Evolutionary conservation across 2,329 filamentous ascomycete species (phyloP).

Genomic region (Ophiostoma ulmi): DNA sequence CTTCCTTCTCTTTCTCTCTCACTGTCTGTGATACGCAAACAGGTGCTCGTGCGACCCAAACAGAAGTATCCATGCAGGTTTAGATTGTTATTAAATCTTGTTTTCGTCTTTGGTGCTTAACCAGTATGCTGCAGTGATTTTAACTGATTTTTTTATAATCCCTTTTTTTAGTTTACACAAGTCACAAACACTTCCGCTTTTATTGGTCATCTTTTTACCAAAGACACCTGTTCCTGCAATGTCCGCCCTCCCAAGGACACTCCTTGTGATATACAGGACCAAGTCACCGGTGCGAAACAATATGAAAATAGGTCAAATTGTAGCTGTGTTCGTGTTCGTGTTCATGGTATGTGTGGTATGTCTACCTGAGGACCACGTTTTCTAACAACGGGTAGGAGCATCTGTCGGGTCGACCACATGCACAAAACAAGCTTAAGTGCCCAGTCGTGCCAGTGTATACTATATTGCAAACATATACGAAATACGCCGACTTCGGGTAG

Average conservation of each 20-base stretch:
- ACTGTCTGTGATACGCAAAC: neutral
- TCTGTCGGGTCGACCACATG: neutral
- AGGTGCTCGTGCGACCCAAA: neutral
- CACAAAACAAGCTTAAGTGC: neutral
- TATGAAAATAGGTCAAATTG: neutral
- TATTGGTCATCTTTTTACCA: neutral
- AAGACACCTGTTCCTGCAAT: conserved; percentile 17
- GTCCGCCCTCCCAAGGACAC: conserved; percentile 7
- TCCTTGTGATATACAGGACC: neutral
- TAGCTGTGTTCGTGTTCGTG: neutral
- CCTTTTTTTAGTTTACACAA: neutral
- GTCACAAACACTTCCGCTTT: neutral
- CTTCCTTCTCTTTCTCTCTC: neutral
- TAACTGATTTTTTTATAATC: neutral
- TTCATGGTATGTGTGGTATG: neutral
- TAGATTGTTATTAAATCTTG: neutral
- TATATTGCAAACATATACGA: neutral
- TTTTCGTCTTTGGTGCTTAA: neutral
- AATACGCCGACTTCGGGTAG: neutral
- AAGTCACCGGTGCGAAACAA: neutral
- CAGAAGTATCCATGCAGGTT: neutral
- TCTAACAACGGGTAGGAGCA: neutral
- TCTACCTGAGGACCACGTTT: neutral
- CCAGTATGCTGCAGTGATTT: neutral
- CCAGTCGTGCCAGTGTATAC: neutral